phyloP scores from a whole-genome alignment of 176 grass and related monocot genomes.

The Oryza rufipogon region DNA sequence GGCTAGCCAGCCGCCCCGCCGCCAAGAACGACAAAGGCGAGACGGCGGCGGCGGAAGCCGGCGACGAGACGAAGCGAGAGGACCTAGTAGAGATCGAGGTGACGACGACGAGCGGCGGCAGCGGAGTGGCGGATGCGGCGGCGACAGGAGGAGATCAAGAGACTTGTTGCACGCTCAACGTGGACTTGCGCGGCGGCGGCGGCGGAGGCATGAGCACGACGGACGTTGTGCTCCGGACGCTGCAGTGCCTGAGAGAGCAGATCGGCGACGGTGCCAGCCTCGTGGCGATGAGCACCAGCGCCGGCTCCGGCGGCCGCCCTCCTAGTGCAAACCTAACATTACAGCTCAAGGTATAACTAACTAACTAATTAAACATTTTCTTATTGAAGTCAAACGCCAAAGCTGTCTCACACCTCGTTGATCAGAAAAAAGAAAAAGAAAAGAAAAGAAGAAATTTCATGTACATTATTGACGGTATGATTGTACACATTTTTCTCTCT shows the following conservation, averaged over 20 bases:
- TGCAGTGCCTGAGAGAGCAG: conserved; percentile 60
- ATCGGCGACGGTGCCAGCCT: conserved; percentile 44
- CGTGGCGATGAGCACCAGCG: conserved; percentile 53
- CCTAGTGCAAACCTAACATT: conserved; percentile 37
- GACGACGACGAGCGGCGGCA: conserved; percentile 23
- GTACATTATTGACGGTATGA: background rate
- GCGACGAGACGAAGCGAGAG: background rate
- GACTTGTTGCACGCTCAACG: no score
- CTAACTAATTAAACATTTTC: no score
- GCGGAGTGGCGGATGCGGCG: background rate
- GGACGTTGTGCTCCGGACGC: conserved; percentile 51
- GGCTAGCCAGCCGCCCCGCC: background rate
- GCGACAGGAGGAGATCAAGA: background rate
- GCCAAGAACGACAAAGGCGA: background rate
- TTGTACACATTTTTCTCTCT: background rate
- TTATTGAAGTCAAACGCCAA: background rate
- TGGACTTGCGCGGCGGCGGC: background rate
- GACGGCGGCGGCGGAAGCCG: background rate
- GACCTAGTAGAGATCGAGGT: conserved; percentile 53
- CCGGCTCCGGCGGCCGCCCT: background rate
- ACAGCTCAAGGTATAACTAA: conserved; percentile 51
- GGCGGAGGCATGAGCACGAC: conserved; percentile 21
- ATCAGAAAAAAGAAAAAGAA: no score
- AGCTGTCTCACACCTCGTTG: background rate
- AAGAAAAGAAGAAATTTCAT: no score